A percentile compares a stretch with the other conserved stretches of the same genome.
Conservation (phyloP, 805 yeast genomes). For the Starmerella sirachaensis region DNA sequence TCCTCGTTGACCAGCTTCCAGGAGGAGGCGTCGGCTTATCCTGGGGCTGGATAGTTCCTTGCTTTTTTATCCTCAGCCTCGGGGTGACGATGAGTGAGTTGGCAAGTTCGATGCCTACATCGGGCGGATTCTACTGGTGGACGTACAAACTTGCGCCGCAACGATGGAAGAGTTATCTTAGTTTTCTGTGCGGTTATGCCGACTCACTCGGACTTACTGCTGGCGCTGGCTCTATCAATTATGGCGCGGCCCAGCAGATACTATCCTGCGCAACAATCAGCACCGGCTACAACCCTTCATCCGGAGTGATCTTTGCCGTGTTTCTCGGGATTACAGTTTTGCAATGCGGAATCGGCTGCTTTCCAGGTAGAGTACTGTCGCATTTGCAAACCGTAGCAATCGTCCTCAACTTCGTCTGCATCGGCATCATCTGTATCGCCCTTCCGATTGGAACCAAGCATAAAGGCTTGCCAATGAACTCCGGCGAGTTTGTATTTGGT, state of each 20-base stretch:
- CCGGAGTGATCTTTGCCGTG: slow-evolving; percentile 47
- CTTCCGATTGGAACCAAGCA: slow-evolving; percentile 41
- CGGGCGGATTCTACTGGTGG: slow-evolving; percentile 64
- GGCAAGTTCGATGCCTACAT: slow-evolving; percentile 58
- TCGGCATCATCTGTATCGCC: slow-evolving; percentile 47
- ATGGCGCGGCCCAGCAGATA: slow-evolving; percentile 56
- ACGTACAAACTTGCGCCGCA: slow-evolving; percentile 55
- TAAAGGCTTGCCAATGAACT: slow-evolving; percentile 31
- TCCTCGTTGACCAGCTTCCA: slow-evolving; percentile 39
- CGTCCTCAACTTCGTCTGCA: slow-evolving; percentile 39
- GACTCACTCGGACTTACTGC: slow-evolving; percentile 55
- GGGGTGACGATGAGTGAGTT: slow-evolving; percentile 54
- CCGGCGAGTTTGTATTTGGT: slow-evolving; percentile 45
- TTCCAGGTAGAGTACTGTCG: slow-evolving; percentile 46
- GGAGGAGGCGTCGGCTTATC: slow-evolving; percentile 54
- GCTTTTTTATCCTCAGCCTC: slow-evolving; percentile 41
- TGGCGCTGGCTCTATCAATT: slow-evolving; percentile 54
- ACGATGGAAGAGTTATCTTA: slow-evolving; percentile 38
- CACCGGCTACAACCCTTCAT: slow-evolving; percentile 41
- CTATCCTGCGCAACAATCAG: slow-evolving; percentile 28
- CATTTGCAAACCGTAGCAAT: slow-evolving; percentile 49
- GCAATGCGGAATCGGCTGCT: slow-evolving; percentile 43
- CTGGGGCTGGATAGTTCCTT: slow-evolving; percentile 63
- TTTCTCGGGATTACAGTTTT: slow-evolving; percentile 48
- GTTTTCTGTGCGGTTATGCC: slow-evolving; percentile 53